Evolutionary conservation across 257 asterid species (phyloP), one percentile per base, ranked within the genome.

Genomic region (Primulina huaijiensis): DNA sequence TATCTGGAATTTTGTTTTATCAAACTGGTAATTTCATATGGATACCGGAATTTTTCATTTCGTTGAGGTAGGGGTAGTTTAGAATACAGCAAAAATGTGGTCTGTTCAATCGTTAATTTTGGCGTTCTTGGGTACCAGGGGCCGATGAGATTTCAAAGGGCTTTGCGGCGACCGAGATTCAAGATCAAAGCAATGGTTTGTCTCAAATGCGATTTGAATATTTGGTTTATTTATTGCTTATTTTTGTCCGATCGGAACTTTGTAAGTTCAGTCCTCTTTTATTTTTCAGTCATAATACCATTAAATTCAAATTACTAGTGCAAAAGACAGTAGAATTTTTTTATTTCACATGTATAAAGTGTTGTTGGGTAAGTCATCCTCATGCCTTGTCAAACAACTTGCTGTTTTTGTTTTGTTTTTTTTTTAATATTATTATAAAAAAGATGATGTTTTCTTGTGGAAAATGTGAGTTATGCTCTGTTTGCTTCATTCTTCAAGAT

Each of bases 151-250:
- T 40, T n/a, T 29, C 60, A 2, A 12, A 29, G 65, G 69, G 55
- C 25, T 35, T 64, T 29, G 67, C 43, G 56, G 65, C 38, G 46
- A 29, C 55, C 60, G 30, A 46, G 37, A 64, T 63, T 58, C 59
- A 19, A 33, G 62, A 53, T 38, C 75, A 64, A 29, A 63, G 52
- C 4, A 59, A 46, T 71, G 74, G 68, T 77, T 14, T 71, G 72
- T 65, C 40, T 37, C 6, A 19, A 52, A 14, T 14, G 55, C 7
- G n/a, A 25, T 33, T 67, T 46, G 25, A 5, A 27, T 4, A 3
- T 33, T 73, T 6, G 14, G 25, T 70, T 62, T 4, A 23, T 10
- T 12, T 14, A 65, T 71, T 29, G 17, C 12, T 12, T 30, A 30
- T 55, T 14, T 68, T 19, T 56, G 10, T 33, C 4, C 21, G 6